These are phyloP conservation scores for Cornus kousa DNA, from an alignment of 148 eudicot genomes.

Conservation along the genomic window DNA sequence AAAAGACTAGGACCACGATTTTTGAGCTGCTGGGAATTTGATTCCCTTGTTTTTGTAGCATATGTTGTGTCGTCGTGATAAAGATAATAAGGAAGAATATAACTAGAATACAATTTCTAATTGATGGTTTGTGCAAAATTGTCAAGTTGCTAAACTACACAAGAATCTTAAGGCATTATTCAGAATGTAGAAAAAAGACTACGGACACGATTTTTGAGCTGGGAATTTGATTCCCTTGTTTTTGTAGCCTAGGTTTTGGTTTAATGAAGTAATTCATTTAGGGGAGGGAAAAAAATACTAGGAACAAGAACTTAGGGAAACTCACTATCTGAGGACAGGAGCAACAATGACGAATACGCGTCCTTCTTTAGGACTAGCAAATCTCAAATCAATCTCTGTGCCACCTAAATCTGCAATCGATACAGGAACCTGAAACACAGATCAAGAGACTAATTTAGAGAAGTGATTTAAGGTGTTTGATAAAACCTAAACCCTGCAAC, in stretches of 20 bases:
- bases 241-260: too few species aligned
- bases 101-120: too few species aligned
- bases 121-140: not conserved
- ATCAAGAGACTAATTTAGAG: not conserved
- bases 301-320: not conserved
- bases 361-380: conserved; percentile 77
- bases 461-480: not conserved
- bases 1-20: not conserved
- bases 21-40: too few species aligned
- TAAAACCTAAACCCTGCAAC: too few species aligned
- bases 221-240: too few species aligned
- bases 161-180: not conserved
- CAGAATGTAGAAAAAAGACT: not conserved
- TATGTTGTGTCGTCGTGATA: too few species aligned
- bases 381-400: conserved; percentile 91
- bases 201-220: too few species aligned
- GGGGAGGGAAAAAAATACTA: not conserved
- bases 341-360: conserved; percentile 73
- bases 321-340: conserved; percentile 80
- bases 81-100: too few species aligned
- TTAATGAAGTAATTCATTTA: too few species aligned
- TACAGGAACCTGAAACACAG: conserved; percentile 63
- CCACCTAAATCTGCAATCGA: conserved; percentile 98
- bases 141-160: not conserved
- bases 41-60: too few species aligned